phyloP scores from a whole-genome alignment of 2,329 filamentous ascomycete species.

The Huntiella abstrusa region DNA sequence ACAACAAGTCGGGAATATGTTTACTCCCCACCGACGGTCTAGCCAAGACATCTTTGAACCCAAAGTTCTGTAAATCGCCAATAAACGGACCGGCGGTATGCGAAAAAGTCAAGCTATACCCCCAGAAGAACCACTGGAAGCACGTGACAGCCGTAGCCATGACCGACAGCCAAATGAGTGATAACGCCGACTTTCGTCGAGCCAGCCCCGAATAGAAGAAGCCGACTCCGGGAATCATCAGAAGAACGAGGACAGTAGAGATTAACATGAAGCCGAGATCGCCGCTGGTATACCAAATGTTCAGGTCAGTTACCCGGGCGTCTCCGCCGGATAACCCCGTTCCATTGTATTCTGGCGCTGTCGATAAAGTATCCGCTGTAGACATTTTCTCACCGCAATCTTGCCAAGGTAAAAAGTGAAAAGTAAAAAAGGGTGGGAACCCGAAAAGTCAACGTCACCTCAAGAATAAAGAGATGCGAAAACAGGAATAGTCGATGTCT shows the following conservation, averaged over 20 bases:
- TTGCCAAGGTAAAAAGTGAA: background rate
- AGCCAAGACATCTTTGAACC: conserved; percentile 56
- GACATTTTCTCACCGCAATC: background rate
- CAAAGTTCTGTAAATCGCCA: conserved; percentile 62
- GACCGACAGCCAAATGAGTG: conserved; percentile 75
- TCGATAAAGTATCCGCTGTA: too few relatives aligned
- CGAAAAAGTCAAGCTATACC: conserved; percentile 66
- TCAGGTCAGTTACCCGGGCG: conserved; percentile 48
- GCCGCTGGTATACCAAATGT: conserved; percentile 58
- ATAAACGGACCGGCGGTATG: conserved; percentile 59
- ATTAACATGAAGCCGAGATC: conserved; percentile 76
- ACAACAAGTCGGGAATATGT: conserved; percentile 65
- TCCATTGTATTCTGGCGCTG: conserved; percentile 34
- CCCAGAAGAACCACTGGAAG: conserved; percentile 95
- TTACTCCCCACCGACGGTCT: conserved; percentile 54
- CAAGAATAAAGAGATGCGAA: too few relatives aligned
- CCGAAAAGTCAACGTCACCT: too few relatives aligned
- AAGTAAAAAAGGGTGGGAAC: background rate
- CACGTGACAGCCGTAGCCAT: conserved; percentile 70
- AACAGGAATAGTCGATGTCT: too few relatives aligned
- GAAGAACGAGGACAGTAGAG: conserved; percentile 61
- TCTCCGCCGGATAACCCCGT: conserved; percentile 47
- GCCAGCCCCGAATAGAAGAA: conserved; percentile 92
- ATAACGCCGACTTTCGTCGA: conserved; percentile 72
- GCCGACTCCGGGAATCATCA: conserved; percentile 82